Percentiles rank a stretch among this genome's conserved stretches.
These are phyloP conservation scores for Pseudogymnoascus pannorum DNA, from an alignment of 2,329 filamentous ascomycete species.

Conservation along the genomic window DNA sequence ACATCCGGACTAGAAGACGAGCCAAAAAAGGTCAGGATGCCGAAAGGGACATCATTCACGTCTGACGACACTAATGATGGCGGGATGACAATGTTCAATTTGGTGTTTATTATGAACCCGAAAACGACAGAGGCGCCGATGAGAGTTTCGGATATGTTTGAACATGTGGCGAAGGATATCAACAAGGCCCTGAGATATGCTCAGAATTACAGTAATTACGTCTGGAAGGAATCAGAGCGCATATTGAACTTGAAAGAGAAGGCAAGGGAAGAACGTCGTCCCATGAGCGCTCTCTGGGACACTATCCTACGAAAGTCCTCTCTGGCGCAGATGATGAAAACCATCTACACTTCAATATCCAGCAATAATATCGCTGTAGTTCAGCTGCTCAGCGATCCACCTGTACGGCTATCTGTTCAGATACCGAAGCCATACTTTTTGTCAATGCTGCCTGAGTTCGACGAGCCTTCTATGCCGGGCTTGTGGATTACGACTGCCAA, in stretches of 20 bases:
- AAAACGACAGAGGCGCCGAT: constrained; percentile 66
- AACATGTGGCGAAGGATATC: constrained; percentile 84
- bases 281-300: constrained; percentile 59
- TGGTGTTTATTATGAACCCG: constrained; percentile 85
- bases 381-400: constrained; percentile 56
- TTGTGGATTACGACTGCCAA: constrained; percentile 86
- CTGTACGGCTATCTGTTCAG: constrained; percentile 55
- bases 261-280: constrained; percentile 55
- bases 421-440: constrained; percentile 63
- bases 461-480: constrained; percentile 63
- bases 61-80: constrained; percentile 24
- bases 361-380: constrained; percentile 80
- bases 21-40: constrained; percentile 25
- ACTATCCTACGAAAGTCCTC: constrained; percentile 67
- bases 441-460: constrained; percentile 61
- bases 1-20: neutral
- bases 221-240: constrained; percentile 82
- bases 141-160: constrained; percentile 71
- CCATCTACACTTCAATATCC: constrained; percentile 74
- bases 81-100: constrained; percentile 90
- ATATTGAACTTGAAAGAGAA: constrained; percentile 78
- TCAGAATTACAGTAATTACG: constrained; percentile 81
- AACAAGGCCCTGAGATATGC: constrained; percentile 90
- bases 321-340: constrained; percentile 73
- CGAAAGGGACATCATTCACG: constrained; percentile 15